Evolutionary conservation across 345 rosid species (phyloP), one percentile per base, ranked within the genome.

Genomic region (Turnera subulata): DNA sequence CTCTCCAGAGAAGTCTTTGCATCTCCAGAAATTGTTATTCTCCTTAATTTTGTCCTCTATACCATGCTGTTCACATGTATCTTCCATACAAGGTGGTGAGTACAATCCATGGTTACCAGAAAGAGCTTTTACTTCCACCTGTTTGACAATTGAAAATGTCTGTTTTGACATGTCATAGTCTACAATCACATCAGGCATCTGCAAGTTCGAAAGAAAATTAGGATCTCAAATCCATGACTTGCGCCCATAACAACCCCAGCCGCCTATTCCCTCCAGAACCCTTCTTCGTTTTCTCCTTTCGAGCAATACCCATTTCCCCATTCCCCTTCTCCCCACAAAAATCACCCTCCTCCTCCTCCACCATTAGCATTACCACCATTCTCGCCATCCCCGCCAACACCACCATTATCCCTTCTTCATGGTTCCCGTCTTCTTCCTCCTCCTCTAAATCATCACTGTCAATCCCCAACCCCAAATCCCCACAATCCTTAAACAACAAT

Each of bases 161-260:
- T 48, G 70, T 66, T 75, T 77, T 50, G 80, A 74, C 85, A 88
- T 76, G 66, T 91, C 82, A 64, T 85, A 91, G 78, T 91, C 96
- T 5, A 88, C 78, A 48, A 86, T 80, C 53, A 83, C 53, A 82
- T 86, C 98, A 38, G 96, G 95, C 74, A 84, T 81, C 98, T 91
- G 75, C 61, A 65, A 71, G 24, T 39, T 69, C 43, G 18, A 42
- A 6, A 54, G 19, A 53, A 42, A 63, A 24, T 23, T 6, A 37
- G 57, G 13, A 19, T n/a, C 79, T 77, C 75, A 85, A 64, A 19
- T 79, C 89, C 76, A 79, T 37, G 17, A 74, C 77, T 49, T 81
- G 80, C 10, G 73, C 56, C 8, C 78, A 77, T 38, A 86, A 71
- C 29, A 83, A 64, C 29, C 85, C 84, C 20, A 79, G 60, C 42